These are phyloP conservation scores for Eucalyptus regnans DNA, from an alignment of 345 rosid species.

Conservation along the genomic window DNA sequence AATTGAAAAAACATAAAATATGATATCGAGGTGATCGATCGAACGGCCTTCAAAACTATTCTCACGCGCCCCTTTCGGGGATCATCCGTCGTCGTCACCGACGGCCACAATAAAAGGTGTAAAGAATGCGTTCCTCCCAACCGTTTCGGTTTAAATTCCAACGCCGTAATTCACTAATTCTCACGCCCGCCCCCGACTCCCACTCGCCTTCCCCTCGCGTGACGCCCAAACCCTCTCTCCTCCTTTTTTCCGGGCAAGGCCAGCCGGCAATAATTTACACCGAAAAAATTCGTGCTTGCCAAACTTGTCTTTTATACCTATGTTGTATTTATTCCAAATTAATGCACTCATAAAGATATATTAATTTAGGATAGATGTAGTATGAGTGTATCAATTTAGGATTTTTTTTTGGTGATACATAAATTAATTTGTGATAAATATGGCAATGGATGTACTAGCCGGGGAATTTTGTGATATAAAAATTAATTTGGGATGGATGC, in stretches of 20 bases:
- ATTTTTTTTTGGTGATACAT: too few species aligned
- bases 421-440: too few species aligned
- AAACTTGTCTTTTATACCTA: too few species aligned
- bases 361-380: neutral
- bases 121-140: neutral
- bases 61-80: neutral
- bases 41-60: neutral
- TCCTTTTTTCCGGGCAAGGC: neutral
- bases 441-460: accelerated
- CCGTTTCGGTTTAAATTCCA: neutral
- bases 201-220: neutral
- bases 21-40: neutral
- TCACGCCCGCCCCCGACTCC: neutral
- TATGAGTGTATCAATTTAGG: too few species aligned
- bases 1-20: neutral
- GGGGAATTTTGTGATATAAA: too few species aligned
- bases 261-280: neutral
- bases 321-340: too few species aligned
- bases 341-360: accelerated
- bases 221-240: neutral
- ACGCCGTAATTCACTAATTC: neutral
- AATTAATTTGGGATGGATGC: too few species aligned
- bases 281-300: neutral
- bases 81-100: neutral
- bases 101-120: neutral